Conservation (phyloP, 495 filamentous ascomycete species). For the Aspergillus carlsbadensis region DNA sequence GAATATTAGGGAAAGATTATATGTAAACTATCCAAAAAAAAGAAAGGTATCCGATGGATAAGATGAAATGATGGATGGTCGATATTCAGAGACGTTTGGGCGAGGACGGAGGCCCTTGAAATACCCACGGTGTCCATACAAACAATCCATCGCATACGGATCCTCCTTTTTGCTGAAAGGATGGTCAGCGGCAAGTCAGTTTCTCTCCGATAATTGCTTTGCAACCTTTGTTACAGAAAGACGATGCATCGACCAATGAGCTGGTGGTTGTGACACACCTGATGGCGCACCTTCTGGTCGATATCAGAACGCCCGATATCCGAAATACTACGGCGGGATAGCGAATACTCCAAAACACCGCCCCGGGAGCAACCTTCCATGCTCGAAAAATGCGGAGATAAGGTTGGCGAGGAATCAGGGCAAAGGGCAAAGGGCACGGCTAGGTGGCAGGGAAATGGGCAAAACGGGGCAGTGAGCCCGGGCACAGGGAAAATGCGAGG, state of each 20-base stretch:
- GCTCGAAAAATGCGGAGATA: neutral
- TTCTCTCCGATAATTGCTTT: constrained; percentile 3
- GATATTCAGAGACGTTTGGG: neutral
- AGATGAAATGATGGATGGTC: neutral
- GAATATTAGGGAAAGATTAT: neutral
- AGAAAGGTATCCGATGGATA: neutral
- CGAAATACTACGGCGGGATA: neutral
- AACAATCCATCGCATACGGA: neutral
- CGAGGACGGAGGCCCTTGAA: constrained; percentile 6
- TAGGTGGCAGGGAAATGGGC: neutral
- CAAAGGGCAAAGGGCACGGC: constrained; percentile 9
- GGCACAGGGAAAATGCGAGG: constrained; percentile 15
- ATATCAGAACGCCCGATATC: constrained; percentile 8
- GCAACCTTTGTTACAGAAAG: constrained; percentile 5
- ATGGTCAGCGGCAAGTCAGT: constrained; percentile 5
- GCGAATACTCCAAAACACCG: neutral
- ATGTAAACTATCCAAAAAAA: neutral
- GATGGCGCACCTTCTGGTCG: neutral
- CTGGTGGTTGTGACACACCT: neutral
- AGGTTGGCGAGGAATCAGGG: neutral
- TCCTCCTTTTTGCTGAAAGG: neutral
- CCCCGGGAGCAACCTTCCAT: constrained; percentile 4
- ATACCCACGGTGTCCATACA: neutral
- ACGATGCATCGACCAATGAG: constrained; percentile 9
- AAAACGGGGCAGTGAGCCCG: constrained; percentile 10